Percentiles rank a stretch among this genome's conserved stretches.
These are phyloP conservation scores for Dichotomopilus funicola DNA, from an alignment of 2,329 filamentous ascomycete genomes.

Conservation along the genomic window DNA sequence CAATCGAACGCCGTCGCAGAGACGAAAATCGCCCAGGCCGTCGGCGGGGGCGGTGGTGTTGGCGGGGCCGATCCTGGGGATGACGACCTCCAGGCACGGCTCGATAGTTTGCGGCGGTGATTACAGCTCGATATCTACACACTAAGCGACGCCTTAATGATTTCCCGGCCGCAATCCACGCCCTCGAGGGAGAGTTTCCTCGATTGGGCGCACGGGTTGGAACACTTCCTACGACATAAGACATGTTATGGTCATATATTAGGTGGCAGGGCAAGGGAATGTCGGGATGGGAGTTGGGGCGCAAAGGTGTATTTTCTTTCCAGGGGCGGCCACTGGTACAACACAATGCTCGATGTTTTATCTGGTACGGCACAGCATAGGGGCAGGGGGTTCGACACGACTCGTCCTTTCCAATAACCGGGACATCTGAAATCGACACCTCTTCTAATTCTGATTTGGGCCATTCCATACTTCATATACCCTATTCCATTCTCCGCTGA, in stretches of 20 bases:
- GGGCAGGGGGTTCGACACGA: too few species aligned
- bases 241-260: not conserved
- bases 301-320: not conserved
- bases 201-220: too few species aligned
- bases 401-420: too few species aligned
- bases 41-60: conserved; percentile 58
- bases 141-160: not conserved
- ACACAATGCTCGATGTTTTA: not conserved
- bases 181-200: too few species aligned
- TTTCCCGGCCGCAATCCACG: too few species aligned
- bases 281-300: not conserved
- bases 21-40: conserved; percentile 74
- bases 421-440: too few species aligned
- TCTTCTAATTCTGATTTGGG: too few species aligned
- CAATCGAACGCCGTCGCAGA: conserved; percentile 69
- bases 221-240: too few species aligned
- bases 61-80: conserved; percentile 56
- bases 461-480: too few species aligned
- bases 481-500: too few species aligned
- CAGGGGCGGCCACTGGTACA: not conserved
- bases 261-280: not conserved
- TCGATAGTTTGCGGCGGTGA: conserved; percentile 73
- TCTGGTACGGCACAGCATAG: too few species aligned
- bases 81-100: conserved; percentile 86
- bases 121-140: not conserved